A percentile compares a stretch with the other conserved stretches of the same genome.
These are phyloP conservation scores for Ambrosiella cleistominuta DNA, from an alignment of 2,329 filamentous ascomycete genomes.

Conservation along the genomic window DNA sequence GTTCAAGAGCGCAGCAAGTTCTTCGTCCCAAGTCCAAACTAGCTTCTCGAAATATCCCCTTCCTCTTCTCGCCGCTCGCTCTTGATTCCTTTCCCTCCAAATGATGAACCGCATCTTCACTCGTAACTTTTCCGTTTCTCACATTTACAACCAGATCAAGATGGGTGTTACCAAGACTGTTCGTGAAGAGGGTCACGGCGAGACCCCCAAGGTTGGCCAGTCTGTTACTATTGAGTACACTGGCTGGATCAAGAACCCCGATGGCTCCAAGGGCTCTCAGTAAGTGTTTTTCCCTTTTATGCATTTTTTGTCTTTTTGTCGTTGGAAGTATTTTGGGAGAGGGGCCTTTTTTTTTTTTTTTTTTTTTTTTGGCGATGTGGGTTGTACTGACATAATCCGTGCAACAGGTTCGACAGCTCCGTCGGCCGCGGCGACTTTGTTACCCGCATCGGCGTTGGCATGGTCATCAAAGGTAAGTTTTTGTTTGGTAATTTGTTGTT, in stretches of 20 bases:
- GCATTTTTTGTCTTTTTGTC: background rate
- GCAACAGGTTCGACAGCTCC: conserved; percentile 71
- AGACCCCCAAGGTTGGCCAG: conserved; percentile 48
- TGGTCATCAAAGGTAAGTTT: conserved; percentile 64
- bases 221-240: conserved; percentile 80
- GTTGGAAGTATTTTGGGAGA: background rate
- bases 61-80: background rate
- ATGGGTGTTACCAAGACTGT: conserved; percentile 62
- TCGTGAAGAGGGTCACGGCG: conserved; percentile 41
- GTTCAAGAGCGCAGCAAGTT: too few species aligned
- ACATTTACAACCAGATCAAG: conserved; percentile 17
- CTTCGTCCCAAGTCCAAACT: too few species aligned
- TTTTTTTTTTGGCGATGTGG: background rate
- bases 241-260: conserved; percentile 60
- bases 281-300: conserved; percentile 26
- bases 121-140: background rate
- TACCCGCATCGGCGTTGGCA: conserved; percentile 61
- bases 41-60: too few species aligned
- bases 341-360: background rate
- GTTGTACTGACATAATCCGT: background rate
- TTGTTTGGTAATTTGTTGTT: background rate
- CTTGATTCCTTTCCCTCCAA: background rate
- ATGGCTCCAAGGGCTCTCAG: conserved; percentile 51
- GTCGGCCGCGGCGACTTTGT: conserved; percentile 59
- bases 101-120: conserved; percentile 2